Evolutionary conservation across 2,329 filamentous ascomycete genomes (phyloP).

Genomic region (Cercospora sp.): DNA sequence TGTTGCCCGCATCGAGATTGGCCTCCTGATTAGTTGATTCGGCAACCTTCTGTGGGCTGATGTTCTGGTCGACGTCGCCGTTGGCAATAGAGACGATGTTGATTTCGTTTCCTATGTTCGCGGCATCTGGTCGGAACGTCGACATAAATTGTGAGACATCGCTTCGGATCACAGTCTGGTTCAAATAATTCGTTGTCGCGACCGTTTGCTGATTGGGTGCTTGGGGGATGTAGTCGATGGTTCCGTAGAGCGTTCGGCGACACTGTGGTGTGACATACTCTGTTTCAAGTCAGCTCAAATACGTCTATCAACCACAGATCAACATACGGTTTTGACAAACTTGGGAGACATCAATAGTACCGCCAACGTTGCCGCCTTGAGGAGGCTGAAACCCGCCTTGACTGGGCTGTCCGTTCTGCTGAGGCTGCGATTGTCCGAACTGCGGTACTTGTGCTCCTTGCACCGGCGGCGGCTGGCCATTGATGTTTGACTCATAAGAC

Average conservation of each 20-base stretch:
- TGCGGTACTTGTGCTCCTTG: not conserved
- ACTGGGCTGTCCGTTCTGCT: not conserved
- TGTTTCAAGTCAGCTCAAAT: slow-evolving; percentile 50
- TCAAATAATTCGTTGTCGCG: slow-evolving; percentile 51
- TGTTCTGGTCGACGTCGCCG: slow-evolving; percentile 51
- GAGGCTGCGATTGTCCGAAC: not conserved
- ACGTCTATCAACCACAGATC: no score
- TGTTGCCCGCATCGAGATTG: slow-evolving; percentile 64
- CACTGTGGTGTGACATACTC: slow-evolving; percentile 56
- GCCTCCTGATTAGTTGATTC: slow-evolving; percentile 51
- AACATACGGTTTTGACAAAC: slow-evolving; percentile 8
- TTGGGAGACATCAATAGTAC: not conserved
- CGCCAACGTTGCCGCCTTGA: not conserved
- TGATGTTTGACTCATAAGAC: not conserved
- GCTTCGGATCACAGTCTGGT: slow-evolving; percentile 51
- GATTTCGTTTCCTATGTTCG: slow-evolving; percentile 53
- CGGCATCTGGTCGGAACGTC: slow-evolving; percentile 54
- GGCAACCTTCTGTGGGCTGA: slow-evolving; percentile 38
- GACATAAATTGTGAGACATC: slow-evolving; percentile 60
- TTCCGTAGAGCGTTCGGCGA: slow-evolving; percentile 56
- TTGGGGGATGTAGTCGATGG: slow-evolving; percentile 54
- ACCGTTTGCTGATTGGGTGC: slow-evolving; percentile 46
- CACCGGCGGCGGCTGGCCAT: not conserved
- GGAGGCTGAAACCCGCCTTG: not conserved
- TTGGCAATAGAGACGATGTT: slow-evolving; percentile 58